Evolutionary conservation across 768 basidiomycete genomes (phyloP), one percentile per base, ranked within the genome.

Genomic region (Amanita thiersii): DNA sequence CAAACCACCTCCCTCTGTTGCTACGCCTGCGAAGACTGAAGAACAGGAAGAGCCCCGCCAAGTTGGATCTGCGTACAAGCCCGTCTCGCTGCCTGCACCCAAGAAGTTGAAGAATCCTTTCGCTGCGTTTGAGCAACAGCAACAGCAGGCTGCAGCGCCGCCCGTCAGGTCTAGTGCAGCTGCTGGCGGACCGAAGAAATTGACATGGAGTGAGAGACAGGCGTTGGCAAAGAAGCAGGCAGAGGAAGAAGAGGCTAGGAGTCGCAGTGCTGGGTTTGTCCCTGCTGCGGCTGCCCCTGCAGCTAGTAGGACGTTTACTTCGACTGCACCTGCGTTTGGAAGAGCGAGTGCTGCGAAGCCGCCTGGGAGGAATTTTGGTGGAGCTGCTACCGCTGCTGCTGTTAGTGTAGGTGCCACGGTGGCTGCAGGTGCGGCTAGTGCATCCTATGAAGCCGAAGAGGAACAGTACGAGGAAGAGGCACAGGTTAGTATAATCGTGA

Each of bases 181-280:
- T 8, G 53, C 57, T 41, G 64, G 64, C 15, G 75, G 70, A 0
- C 44, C 66, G 1, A 87, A 87, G 66, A 93, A 90, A 59, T 59
- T 94, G 47, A 94, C 93, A 0, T 98, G 94, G 94, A 85, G 76
- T 44, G 86, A 98, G 58, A 72, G 93, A 15, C 93, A 97, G 56
- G 91, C 87, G 0, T 64, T 82, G n/a, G 84, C 90, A 1, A 93
- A 92, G 69, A 82, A 83, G 55, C 86, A 89, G 51, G 68, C 72
- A 11, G 86, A 81, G 49, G 89, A 86, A 50, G 92, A 90, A 43
- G 81, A 80, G 46, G 65, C 69, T 6, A 65, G 63, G 34, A 88
- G 85, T 52, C 77, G 68, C 32, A 63, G 67, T 32, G 78, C 81
- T 1, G 69, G 69, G 11, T 70, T 69, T 52, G 58, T 62, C 31